Conservation (phyloP, 202 grass and related monocot genomes). For the Setaria italica region DNA sequence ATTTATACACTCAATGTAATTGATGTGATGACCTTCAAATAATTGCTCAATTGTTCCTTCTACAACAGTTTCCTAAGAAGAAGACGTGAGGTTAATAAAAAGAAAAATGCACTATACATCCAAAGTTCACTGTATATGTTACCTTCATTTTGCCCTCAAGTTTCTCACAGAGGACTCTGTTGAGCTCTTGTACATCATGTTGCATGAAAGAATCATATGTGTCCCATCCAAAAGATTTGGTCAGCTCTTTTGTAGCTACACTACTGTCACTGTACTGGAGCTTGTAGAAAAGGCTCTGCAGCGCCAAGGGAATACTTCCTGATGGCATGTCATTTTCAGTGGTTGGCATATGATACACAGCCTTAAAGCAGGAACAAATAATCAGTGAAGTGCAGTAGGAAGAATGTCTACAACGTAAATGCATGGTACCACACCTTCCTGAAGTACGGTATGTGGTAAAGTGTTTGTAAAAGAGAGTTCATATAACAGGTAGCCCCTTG, state of each 20-base stretch:
- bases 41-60: conserved; percentile 88
- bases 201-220: conserved; percentile 99
- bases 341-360: conserved; percentile 99
- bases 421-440: conserved; percentile 65
- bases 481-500: conserved; percentile 98
- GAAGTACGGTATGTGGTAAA: conserved; percentile 92
- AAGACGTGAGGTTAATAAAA: conserved; percentile 47
- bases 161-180: conserved; percentile 98
- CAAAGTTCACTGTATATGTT: conserved; percentile 34
- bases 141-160: conserved; percentile 99
- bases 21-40: conserved; percentile 97
- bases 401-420: conserved; percentile 35
- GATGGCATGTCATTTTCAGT: conserved; percentile 93
- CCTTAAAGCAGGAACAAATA: conserved; percentile 57
- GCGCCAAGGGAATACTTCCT: conserved; percentile 93
- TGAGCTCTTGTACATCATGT: conserved; percentile 95
- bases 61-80: conserved; percentile 88
- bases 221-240: conserved; percentile 98
- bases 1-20: conserved; percentile 96
- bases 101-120: conserved; percentile 28
- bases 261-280: conserved; percentile 94
- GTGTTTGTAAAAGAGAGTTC: conserved; percentile 96
- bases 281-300: conserved; percentile 97
- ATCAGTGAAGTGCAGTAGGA: conserved; percentile 30
- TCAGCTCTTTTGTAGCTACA: conserved; percentile 97